Conservation (phyloP, 768 basidiomycete genomes). For the Mrakia frigida region DNA sequence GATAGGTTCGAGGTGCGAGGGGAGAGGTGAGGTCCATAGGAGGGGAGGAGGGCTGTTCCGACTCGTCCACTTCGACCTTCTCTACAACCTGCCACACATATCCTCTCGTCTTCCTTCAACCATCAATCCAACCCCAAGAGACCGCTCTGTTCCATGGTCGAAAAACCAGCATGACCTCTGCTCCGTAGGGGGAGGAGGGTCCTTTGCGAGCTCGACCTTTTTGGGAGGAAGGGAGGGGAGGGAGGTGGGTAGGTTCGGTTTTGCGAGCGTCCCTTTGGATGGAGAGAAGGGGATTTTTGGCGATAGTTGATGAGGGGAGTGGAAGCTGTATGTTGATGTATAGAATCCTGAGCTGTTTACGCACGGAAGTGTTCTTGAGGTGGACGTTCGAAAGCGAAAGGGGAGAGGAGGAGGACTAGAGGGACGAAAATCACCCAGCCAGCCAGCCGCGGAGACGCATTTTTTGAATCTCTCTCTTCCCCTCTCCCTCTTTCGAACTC, state of each 20-base stretch:
- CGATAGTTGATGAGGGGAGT: background rate
- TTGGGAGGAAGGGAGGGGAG: background rate
- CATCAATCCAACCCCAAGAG: background rate
- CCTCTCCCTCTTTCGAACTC: background rate
- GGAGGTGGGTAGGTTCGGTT: background rate
- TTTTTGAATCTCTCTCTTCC: background rate
- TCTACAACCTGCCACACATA: background rate
- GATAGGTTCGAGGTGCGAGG: slow-evolving; percentile 10
- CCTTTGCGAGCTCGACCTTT: background rate
- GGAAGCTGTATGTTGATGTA: background rate
- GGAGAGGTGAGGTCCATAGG: background rate
- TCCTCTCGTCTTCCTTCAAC: background rate
- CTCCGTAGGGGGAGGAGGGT: background rate
- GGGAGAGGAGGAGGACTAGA: background rate
- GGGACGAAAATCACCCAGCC: no score
- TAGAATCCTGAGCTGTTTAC: background rate
- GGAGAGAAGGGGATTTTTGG: background rate
- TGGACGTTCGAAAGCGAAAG: background rate
- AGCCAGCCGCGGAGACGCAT: background rate
- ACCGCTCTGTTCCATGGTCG: background rate
- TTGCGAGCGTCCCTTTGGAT: background rate
- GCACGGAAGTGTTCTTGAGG: background rate
- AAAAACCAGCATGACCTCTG: slow-evolving; percentile 1
- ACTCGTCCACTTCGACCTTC: background rate
- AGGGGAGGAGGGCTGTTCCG: background rate